Evolutionary conservation across 2,329 filamentous ascomycete species (phyloP), one percentile per base, ranked within the genome.

Genomic region (Fusarium buharicum): DNA sequence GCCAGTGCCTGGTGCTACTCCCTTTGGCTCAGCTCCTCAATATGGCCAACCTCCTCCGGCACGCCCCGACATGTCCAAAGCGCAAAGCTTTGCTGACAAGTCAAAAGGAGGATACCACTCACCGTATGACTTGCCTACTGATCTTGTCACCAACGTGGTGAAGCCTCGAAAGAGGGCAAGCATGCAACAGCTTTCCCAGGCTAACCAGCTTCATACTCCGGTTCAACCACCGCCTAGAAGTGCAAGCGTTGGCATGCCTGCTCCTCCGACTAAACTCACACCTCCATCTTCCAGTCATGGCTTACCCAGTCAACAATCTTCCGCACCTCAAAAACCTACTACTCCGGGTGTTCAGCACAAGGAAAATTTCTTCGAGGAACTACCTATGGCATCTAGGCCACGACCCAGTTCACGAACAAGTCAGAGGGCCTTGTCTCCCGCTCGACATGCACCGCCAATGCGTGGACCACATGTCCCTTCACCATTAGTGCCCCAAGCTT

Each of bases 71-170:
- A 68, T 84, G 55, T 76, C 76, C 27, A 87, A 87, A 76, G 82
- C 86, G 1, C 87, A 96, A 73, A 98, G 94, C 76, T 99, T 97
- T 75, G 92, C 86, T 6, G 90, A 94, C 75, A 96, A 96, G 75
- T 81, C 92, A 4, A 98, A 96, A 76, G 91, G 91, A 52, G 93
- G 94, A 8, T 99, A 99, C 74, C 85, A 90, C 44, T 98, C 94
- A 17, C 95, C 95, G 0, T 99, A 97, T 70, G 96, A 99, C 77
- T 82, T 99, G 17, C 95, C 95, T 4, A 91, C 95, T 77, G 94
- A 97, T 50, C 84, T 99, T 27, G 67, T 78, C 33, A 71, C 62
- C 22, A 72, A 68, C 6, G 59, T 71, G 14, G 85, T 90, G 24
- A 90, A 90, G 67, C 87, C 90, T 70, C 82, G 87, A 74, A 89